phyloP scores from a whole-genome alignment of 2,329 filamentous ascomycete species.

The Fusarium sp. region DNA sequence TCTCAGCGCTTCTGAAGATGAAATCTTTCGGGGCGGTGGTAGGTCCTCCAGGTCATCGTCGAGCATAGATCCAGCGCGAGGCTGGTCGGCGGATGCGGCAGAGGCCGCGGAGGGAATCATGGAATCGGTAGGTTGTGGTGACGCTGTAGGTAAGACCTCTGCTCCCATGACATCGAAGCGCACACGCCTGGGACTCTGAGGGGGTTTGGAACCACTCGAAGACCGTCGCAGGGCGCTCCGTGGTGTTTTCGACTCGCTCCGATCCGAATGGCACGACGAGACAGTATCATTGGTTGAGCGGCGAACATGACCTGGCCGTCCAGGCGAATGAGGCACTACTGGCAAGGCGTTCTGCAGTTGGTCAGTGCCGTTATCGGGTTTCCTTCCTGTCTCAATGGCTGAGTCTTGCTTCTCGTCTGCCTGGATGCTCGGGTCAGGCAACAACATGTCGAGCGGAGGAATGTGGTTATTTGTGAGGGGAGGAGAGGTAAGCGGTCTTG shows the following conservation, averaged over 20 bases:
- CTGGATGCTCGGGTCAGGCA: slow-evolving; percentile 42
- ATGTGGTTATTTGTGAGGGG: slow-evolving; percentile 30
- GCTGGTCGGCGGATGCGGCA: slow-evolving; percentile 40
- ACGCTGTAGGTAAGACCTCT: slow-evolving; percentile 69
- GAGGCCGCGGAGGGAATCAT: slow-evolving; percentile 44
- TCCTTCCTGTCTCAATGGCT: slow-evolving; percentile 40
- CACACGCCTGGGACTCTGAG: slow-evolving; percentile 67
- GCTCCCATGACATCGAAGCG: slow-evolving; percentile 70
- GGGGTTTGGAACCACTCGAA: slow-evolving; percentile 61
- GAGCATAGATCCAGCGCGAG: slow-evolving; percentile 47
- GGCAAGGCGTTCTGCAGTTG: slow-evolving; percentile 28
- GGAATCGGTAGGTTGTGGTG: slow-evolving; percentile 57
- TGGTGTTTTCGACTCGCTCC: slow-evolving; percentile 60
- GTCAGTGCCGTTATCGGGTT: slow-evolving; percentile 17
- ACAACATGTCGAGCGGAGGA: slow-evolving; percentile 35
- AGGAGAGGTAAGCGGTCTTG: slow-evolving; percentile 36
- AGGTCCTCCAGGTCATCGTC: slow-evolving; percentile 54
- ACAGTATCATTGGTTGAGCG: slow-evolving; percentile 59
- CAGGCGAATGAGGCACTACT: slow-evolving; percentile 33
- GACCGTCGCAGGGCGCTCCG: slow-evolving; percentile 69
- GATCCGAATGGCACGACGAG: slow-evolving; percentile 64
- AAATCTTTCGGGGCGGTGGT: slow-evolving; percentile 62
- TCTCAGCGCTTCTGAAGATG: slow-evolving; percentile 65
- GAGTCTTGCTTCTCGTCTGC: slow-evolving; percentile 38
- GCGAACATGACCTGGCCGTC: slow-evolving; percentile 51